These are phyloP conservation scores for Citrus glauca DNA, from an alignment of 345 rosid species.

Conservation along the genomic window DNA sequence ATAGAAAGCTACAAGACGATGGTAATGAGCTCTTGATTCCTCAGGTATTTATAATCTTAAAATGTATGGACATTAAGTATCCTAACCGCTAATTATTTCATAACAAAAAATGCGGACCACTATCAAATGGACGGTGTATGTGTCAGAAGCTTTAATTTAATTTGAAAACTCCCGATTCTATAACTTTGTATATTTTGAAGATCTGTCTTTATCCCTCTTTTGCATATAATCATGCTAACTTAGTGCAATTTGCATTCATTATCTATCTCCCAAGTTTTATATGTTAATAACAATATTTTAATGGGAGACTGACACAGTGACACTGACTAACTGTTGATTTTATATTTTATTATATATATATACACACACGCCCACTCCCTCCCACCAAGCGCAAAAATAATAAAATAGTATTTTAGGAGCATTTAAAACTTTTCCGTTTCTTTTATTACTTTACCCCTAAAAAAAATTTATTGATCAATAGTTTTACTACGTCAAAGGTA, in stretches of 20 bases:
- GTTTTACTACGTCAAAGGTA: no score
- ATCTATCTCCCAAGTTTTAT: background rate
- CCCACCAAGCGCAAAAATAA: no score
- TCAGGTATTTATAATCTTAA: slow-evolving; percentile 17
- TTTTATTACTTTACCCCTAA: no score
- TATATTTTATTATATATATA: no score
- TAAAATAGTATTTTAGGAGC: no score
- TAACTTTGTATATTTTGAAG: background rate
- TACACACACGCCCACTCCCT: no score
- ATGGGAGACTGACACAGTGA: background rate
- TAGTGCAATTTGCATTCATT: background rate
- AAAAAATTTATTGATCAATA: no score
- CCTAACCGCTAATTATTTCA: slow-evolving; percentile 11
- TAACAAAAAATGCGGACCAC: slow-evolving; percentile 1
- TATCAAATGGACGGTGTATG: slow-evolving; percentile 7
- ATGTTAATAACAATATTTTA: background rate
- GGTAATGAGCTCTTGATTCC: background rate
- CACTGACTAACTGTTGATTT: background rate
- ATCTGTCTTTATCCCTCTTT: background rate
- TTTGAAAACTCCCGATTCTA: background rate
- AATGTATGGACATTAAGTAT: background rate
- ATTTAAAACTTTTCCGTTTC: no score
- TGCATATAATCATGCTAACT: background rate
- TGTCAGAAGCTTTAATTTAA: background rate
- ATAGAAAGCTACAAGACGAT: background rate